Base-by-base conservation (phyloP, 345 rosid species). In the Clausena lansium region DNA sequence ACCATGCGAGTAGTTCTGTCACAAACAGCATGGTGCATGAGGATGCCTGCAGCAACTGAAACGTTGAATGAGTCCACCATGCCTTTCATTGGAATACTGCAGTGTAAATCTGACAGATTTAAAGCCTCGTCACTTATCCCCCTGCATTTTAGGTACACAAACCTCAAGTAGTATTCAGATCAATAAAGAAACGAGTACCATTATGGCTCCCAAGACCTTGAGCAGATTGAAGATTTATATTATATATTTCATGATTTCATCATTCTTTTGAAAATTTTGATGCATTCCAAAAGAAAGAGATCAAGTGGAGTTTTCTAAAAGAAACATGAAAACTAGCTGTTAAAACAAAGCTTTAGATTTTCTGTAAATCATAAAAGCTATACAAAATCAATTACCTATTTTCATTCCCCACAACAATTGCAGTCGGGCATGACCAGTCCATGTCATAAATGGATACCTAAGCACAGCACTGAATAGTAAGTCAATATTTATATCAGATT, bases 51-150 rank as follows among this genome's bases (percentile, higher is more conserved):
- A 71, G 98, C 99, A 77, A 95, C 98, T 33, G 99, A 95, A 71
- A 93, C 98, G 84, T 95, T 95, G 81, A 95, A 93, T 39, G 99
- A 93, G 85, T 95, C 98, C 57, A 93, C 98, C 99, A 95, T 93
- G 82, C 99, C 99, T 22, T 92, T 93, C 98, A 95, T 93, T 7
- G 96, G 98, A 80, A 93, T 92, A 81, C 97, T 91, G 80, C 98
- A 95, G 77, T 80, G 87, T 78, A 95, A 74, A 87, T 95, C 96
- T 24, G 98, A 93, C 76, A 93, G 81, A 78, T 81, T 81, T 80
- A 92, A 81, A 32, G 99, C 98, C 84, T 89, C 93, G 4, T 90
- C 88, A 77, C 96, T 95, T 86, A 93, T 88, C 25, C 99, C 99
- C 81, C 99, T 93, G 84, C 81, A 83, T 45, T 85, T 30, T 60